These are phyloP conservation scores for Melaleuca quinquenervia DNA, from an alignment of 345 rosid genomes.

Conservation along the genomic window DNA sequence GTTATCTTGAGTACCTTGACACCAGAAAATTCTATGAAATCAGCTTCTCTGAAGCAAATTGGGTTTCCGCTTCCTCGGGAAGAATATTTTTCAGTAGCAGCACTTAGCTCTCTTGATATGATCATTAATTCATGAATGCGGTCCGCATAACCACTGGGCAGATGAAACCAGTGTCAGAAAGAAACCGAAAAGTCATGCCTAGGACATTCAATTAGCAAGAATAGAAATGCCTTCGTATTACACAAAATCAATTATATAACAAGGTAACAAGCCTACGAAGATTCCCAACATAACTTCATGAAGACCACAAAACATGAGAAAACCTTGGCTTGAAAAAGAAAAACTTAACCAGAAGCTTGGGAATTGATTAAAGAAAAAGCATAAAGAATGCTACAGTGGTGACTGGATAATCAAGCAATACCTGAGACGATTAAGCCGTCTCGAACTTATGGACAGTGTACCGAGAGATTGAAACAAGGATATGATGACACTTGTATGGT, in stretches of 20 bases:
- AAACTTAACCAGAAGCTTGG: not conserved
- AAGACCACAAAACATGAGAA: not conserved
- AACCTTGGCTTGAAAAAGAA: not conserved
- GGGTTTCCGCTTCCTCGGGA: slow-evolving; percentile 58
- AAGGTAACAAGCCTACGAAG: not conserved
- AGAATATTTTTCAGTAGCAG: slow-evolving; percentile 40
- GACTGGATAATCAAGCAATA: slow-evolving; percentile 11
- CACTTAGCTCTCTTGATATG: slow-evolving; percentile 77
- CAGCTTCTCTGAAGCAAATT: slow-evolving; percentile 79
- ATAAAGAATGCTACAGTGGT: not conserved
- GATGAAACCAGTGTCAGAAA: not conserved
- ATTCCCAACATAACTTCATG: not conserved
- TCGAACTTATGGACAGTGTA: slow-evolving; percentile 89
- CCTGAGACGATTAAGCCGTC: slow-evolving; percentile 93
- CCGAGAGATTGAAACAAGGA: slow-evolving; percentile 89
- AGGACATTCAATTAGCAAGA: not conserved
- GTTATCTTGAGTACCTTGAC: slow-evolving; percentile 65
- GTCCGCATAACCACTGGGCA: slow-evolving; percentile 89
- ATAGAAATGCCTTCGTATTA: not conserved
- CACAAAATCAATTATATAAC: not conserved
- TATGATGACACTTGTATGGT: slow-evolving; percentile 90
- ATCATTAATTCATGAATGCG: slow-evolving; percentile 87
- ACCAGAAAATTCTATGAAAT: slow-evolving; percentile 79
- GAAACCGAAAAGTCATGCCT: not conserved
- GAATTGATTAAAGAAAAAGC: not conserved